phyloP scores from a whole-genome alignment of 139 green algal genomes.

The Cymbomonas tetramitiformis region DNA sequence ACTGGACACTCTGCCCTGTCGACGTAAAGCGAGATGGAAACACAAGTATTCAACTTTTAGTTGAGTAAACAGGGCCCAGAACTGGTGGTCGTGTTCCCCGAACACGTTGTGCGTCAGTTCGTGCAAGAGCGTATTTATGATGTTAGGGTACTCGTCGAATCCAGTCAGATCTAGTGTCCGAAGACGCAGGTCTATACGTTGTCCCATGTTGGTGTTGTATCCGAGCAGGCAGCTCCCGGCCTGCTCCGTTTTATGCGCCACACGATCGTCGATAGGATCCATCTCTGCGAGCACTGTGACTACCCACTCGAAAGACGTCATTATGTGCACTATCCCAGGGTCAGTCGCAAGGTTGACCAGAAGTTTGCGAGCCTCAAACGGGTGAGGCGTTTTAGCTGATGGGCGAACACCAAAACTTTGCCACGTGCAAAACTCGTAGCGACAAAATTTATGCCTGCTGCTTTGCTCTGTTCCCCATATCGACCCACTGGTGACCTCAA shows the following conservation, averaged over 20 bases:
- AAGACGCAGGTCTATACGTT: conserved; percentile 67
- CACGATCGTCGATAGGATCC: too few relatives aligned
- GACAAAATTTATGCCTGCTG: too few relatives aligned
- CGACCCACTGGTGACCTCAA: too few relatives aligned
- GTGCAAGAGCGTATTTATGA: conserved; percentile 69
- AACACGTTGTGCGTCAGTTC: conserved; percentile 61
- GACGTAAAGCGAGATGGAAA: too few relatives aligned
- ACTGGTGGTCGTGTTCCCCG: conserved; percentile 58
- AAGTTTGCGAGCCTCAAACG: conserved; percentile 40
- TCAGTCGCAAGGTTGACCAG: conserved; percentile 47
- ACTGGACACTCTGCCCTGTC: too few relatives aligned
- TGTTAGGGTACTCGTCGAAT: conserved; percentile 50
- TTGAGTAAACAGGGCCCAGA: conserved; percentile 58
- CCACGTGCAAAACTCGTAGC: too few relatives aligned
- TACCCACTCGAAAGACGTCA: conserved; percentile 40
- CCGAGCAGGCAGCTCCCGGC: conserved; percentile 35
- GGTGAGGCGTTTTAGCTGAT: too few relatives aligned
- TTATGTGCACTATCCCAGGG: conserved; percentile 54
- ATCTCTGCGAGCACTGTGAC: conserved; percentile 67
- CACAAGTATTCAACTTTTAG: conserved; percentile 28
- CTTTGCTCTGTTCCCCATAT: too few relatives aligned
- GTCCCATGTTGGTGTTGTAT: conserved; percentile 49
- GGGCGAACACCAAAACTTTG: too few relatives aligned
- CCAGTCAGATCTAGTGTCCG: conserved; percentile 66
- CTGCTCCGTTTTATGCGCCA: too few relatives aligned